A percentile compares a stretch with the other conserved stretches of the same genome.
These are phyloP conservation scores for Clavispora santaluciae DNA, from an alignment of 805 yeast species.

Conservation along the genomic window DNA sequence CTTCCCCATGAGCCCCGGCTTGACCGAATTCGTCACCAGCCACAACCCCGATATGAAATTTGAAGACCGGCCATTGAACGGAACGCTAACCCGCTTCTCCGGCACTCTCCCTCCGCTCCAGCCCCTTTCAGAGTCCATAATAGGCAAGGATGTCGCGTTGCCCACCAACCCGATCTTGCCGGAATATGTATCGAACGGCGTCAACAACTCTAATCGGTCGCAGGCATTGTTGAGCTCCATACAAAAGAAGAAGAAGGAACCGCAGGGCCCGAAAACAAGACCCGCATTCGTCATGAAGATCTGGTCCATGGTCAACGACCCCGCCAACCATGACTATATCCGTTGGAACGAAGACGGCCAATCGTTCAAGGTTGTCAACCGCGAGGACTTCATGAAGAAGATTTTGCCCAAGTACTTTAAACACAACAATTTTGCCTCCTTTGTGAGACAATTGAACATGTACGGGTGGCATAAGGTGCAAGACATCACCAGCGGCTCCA, in stretches of 20 bases:
- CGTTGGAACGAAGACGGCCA: conserved; percentile 84
- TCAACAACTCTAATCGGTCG: conserved; percentile 5
- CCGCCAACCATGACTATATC: conserved; percentile 61
- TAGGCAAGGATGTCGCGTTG: conserved; percentile 1
- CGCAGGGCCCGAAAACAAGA: conserved; percentile 45
- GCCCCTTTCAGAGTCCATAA: conserved; percentile 16
- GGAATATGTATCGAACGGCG: conserved; percentile 9
- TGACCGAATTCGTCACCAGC: background rate
- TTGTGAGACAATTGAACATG: conserved; percentile 95
- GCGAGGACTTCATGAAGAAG: conserved; percentile 78
- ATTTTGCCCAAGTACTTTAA: conserved; percentile 90
- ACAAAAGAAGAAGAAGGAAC: conserved; percentile 28
- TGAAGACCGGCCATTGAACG: background rate
- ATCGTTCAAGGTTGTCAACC: conserved; percentile 75
- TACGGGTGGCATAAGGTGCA: conserved; percentile 99
- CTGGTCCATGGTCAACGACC: conserved; percentile 94
- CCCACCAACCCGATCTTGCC: conserved; percentile 9
- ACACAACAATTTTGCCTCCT: conserved; percentile 91
- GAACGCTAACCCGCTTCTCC: conserved; percentile 11
- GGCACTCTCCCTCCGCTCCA: conserved; percentile 14
- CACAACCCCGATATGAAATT: background rate
- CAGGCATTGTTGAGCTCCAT: conserved; percentile 6
- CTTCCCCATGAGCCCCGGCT: background rate
- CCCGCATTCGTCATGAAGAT: conserved; percentile 92
- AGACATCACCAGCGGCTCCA: conserved; percentile 76